Evolutionary conservation across 2,329 filamentous ascomycete genomes (phyloP).

Genomic region (Microdochium trichocladiopsis): DNA sequence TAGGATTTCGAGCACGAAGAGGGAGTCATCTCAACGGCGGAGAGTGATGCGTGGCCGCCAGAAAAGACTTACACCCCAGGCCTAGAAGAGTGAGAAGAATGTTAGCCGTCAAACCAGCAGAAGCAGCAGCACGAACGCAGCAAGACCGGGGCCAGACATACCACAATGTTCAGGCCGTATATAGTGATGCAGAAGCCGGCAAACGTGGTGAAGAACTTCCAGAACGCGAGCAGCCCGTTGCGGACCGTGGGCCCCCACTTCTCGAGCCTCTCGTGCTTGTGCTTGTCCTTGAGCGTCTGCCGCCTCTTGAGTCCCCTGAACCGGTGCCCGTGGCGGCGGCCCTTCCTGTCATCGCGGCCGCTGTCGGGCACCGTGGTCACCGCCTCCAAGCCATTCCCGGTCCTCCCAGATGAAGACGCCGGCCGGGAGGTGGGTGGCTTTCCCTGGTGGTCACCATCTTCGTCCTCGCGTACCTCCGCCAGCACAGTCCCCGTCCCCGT

Average conservation of each 20-base stretch:
- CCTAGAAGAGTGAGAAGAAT: conserved; percentile 4
- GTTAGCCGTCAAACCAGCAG: background rate
- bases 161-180: conserved; percentile 20
- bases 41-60: background rate
- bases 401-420: background rate
- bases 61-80: conserved; percentile 12
- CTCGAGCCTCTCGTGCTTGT: conserved; percentile 12
- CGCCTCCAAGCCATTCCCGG: background rate
- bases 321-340: background rate
- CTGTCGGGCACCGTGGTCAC: background rate
- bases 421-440: background rate
- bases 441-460: background rate
- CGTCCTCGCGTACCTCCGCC: background rate
- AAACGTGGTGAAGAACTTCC: conserved; percentile 19
- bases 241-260: conserved; percentile 14
- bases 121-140: too few relatives aligned
- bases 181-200: conserved; percentile 19
- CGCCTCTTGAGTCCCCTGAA: background rate
- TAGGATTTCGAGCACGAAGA: too few relatives aligned
- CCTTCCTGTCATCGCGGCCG: background rate
- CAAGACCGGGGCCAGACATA: conserved; percentile 8
- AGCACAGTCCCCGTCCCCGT: background rate
- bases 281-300: conserved; percentile 7
- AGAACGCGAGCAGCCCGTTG: conserved; percentile 17
- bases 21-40: too few relatives aligned